Base-by-base conservation (phyloP, 176 grass and related monocot genomes). In the Triticum aestivum region DNA sequence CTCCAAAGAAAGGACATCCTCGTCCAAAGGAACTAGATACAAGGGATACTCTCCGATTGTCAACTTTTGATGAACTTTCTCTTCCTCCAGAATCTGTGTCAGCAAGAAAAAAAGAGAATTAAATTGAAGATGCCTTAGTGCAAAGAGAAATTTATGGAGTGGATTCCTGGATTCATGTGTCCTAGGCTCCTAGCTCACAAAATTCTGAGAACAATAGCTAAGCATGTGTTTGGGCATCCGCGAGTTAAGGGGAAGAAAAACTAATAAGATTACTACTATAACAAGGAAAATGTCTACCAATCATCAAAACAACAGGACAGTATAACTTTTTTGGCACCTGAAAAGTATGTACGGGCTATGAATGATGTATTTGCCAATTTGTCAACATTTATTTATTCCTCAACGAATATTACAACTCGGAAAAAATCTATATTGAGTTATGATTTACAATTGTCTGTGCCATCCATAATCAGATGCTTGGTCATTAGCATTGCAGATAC, bases 1-100 rank as follows among this genome's bases (percentile, higher is more conserved):
- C 91, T 98, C 96, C 82, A 98, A 94, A 80, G 93, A 98, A 68
- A 98, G 30, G 61, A 98, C 92, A 86, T 98, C 96, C 35, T 98
- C 96, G 88, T 98, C 96, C 76, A 98, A 77, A 20, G 90, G 93
- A 73, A 98, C 80, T 42, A 95, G 81, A 80, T 98, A 98, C 49
- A 98, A 89, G 4, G 96, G 96, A 39, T 89, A 98, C 83, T 98
- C 96, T 84, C 93, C 93, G 4, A 98, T 73, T 77, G 78, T 94
- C 26, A 98, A 61, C 67, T 92, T 85, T 29, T 94, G 90, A 79
- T 98, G 93, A 78, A 98, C 90, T 81, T 94, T 98, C 85, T 96
- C 93, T 78, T 98, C 96, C 82, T 98, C 96, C 2, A 98, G 84
- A 77, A 98, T 88, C 96, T 98, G 81, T 75, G 81, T 42, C 69